Evolutionary conservation across 164 flowering plant species (phyloP).

Genomic region (Vitis amurensis): DNA sequence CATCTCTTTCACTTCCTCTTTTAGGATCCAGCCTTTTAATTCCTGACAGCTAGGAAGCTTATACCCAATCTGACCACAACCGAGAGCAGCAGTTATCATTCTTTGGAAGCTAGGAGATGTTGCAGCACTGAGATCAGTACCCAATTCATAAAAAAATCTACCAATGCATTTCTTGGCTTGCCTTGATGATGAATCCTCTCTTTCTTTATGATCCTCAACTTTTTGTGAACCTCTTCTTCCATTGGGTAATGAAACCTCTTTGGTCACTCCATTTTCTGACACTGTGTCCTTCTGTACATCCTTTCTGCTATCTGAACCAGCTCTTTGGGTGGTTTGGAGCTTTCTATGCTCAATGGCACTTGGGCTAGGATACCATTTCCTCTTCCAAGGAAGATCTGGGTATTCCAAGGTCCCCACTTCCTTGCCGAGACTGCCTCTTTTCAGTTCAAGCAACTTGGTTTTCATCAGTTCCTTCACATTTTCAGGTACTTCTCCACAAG

Average conservation of each 20-base stretch:
- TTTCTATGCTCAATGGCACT: too few species aligned
- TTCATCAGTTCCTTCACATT: constrained; percentile 18
- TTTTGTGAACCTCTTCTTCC: too few species aligned
- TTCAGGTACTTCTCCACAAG: constrained; percentile 37
- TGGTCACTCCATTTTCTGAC: too few species aligned
- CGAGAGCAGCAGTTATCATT: constrained; percentile 29
- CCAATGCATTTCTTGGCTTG: constrained; percentile 31
- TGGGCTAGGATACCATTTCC: too few species aligned
- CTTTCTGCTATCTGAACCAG: too few species aligned
- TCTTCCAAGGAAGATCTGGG: too few species aligned
- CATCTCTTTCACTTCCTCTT: constrained; percentile 36
- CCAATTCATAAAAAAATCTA: constrained; percentile 44
- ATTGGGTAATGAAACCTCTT: too few species aligned
- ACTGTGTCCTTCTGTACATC: too few species aligned
- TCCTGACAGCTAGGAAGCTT: constrained; percentile 37
- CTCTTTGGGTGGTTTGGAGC: too few species aligned
- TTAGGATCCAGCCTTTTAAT: constrained; percentile 40
- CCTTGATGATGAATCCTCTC: constrained; percentile 8
- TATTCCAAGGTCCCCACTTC: too few species aligned
- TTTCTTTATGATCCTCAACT: constrained; percentile 8
- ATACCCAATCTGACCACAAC: constrained; percentile 6
- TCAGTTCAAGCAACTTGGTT: too few species aligned
- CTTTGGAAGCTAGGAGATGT: constrained; percentile 30
- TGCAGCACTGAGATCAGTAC: constrained; percentile 31
- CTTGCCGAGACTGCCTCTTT: too few species aligned